A percentile compares a stretch with the other conserved stretches of the same genome.
Evolutionary conservation across 345 rosid genomes (phyloP).

Genomic region (Gossypioides kirkii): DNA sequence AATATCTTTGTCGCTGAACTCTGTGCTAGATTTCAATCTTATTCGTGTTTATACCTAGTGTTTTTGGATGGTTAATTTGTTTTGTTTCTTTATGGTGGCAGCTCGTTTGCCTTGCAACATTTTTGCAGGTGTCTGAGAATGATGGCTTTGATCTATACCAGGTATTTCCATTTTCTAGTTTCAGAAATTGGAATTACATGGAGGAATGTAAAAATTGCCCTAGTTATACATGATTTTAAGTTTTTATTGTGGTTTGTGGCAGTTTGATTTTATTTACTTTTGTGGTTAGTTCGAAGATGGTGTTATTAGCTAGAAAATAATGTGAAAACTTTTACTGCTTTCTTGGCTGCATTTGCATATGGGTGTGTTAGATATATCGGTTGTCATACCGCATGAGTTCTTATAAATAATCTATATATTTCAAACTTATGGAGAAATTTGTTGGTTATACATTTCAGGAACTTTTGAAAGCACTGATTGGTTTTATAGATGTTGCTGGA

Average conservation of each 20-base stretch:
- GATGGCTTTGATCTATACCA: slow-evolving; percentile 88
- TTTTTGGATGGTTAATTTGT: neutral
- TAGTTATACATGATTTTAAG: neutral
- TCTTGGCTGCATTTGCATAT: neutral
- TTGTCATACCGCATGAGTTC: neutral
- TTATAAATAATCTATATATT: neutral
- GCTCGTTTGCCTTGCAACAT: slow-evolving; percentile 96
- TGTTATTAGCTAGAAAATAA: neutral
- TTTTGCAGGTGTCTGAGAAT: slow-evolving; percentile 83
- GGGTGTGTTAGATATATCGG: neutral
- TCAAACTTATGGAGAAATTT: neutral
- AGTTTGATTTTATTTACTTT: neutral
- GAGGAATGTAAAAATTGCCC: neutral
- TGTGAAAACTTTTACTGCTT: neutral
- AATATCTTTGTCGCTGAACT: neutral
- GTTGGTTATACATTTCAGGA: slow-evolving; percentile 42
- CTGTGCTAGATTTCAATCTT: neutral
- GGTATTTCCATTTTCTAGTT: slow-evolving; percentile 35
- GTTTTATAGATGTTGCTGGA: slow-evolving; percentile 96
- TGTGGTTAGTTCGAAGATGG: neutral
- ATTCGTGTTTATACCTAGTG: neutral
- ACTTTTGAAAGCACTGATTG: slow-evolving; percentile 84
- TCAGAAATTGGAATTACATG: neutral
- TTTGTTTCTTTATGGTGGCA: slow-evolving; percentile 26
- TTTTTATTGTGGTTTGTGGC: neutral